Evolutionary conservation across 2,329 filamentous ascomycete genomes (phyloP).

Genomic region (Sporothrix mexicana): DNA sequence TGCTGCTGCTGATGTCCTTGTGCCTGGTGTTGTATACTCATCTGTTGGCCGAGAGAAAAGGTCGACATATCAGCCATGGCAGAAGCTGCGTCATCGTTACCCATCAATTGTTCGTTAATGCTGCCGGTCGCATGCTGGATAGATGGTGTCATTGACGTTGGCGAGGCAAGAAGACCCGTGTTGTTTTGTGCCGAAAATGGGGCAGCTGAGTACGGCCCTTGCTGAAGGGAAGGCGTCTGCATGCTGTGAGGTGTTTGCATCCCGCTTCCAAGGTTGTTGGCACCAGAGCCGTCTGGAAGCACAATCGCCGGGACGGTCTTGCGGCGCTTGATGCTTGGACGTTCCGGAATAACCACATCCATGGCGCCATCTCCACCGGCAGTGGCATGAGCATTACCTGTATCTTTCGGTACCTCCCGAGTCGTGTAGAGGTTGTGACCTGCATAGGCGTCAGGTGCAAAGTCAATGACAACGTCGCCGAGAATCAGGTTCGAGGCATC

Average conservation of each 20-base stretch:
- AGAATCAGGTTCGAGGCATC: conserved; percentile 78
- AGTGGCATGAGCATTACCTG: not conserved
- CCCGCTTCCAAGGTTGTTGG: conserved; percentile 3
- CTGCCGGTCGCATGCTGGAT: not conserved
- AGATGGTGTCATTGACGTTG: conserved; percentile 6
- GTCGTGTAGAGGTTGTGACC: conserved; percentile 56
- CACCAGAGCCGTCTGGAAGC: conserved; percentile 31
- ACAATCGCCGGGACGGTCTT: conserved; percentile 49
- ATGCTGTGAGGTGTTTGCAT: conserved; percentile 42
- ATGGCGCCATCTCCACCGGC: not conserved
- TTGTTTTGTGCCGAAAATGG: conserved; percentile 2
- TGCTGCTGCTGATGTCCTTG: conserved; percentile 34
- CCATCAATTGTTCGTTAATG: not conserved
- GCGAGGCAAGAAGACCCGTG: not conserved
- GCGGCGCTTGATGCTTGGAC: conserved; percentile 58
- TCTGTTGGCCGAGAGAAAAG: conserved; percentile 16
- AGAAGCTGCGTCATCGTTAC: not conserved
- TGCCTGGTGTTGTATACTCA: conserved; percentile 32
- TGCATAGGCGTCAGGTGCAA: conserved; percentile 61
- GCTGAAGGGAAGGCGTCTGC: conserved; percentile 40
- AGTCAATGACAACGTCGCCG: conserved; percentile 68
- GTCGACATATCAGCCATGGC: not conserved
- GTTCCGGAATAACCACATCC: conserved; percentile 38
- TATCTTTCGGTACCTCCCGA: conserved; percentile 38
- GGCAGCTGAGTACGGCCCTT: not conserved